Base-by-base conservation (phyloP, 129 eudicot species). In the Flaveria ramosissima region DNA sequence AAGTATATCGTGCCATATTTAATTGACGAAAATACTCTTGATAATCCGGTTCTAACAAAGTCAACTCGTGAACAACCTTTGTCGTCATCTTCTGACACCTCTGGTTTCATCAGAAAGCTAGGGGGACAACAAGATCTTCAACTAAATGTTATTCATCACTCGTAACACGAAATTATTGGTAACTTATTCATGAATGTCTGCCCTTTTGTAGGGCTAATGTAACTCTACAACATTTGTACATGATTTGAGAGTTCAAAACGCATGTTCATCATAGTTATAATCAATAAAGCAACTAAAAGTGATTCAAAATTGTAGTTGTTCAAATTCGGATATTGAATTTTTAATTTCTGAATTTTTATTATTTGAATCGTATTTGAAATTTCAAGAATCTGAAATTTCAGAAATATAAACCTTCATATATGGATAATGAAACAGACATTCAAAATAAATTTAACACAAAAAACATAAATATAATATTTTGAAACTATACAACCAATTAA, bases 1-100 rank as follows among this genome's bases (percentile, higher is more conserved):
- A 60, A 84, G 68, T 77, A 93, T 73, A 88, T 90, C 21, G 76
- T 93, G 19, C 96, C 97, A 4, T 93, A 90, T 72, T 81, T 93
- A 79, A 45, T 78, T 68, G 90, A 87, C 4, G 78, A 78, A 56
- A 70, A 78, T 68, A 67, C 84, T 7, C 45, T 50, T 46, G 46
- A 72, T 55, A 66, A 68, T 48, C 60, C 72, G 32, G 70, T 46
- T 48, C 13, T 42, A 21, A 55, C 59, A 21, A 21, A 77, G 45
- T 83, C 76, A 9, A 19, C 84, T 50, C 39, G 13, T 9, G 17
- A 16, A 27, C 43, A 56, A 30, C 43, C 43, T 42, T 55, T 59
- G 2, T 42, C 48, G 7, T 47, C 74, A 9, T 71, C 42, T 30
- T 24, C 59, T 46, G 75, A 59, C 53, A 14, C 75, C 26, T 52